Base-by-base conservation (phyloP, 176 grass and related monocot species). In the Oryza officinalis region DNA sequence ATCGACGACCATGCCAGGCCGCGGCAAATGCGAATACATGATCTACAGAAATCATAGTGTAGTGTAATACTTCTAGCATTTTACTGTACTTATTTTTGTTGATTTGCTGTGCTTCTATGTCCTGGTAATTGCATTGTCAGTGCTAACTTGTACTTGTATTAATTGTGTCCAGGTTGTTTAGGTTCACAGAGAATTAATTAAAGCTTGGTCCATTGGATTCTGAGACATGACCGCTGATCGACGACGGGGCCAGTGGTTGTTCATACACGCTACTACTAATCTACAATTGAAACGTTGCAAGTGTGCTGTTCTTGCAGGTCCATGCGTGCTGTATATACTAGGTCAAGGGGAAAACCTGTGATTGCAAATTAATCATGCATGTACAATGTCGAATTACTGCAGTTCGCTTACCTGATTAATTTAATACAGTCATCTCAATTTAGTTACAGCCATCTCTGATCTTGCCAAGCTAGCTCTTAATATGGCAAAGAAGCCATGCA, bases 21-120 rank as follows among this genome's bases (percentile, higher is more conserved):
- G 43, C 80, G 66, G 57, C 85, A 80, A 22, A 86, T 74, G 43
- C 44, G 57, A 8, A 54, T 72, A 27, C 60, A 86, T 45, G 45
- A 65, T 93, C 94, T 92, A 30, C 77, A 73, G 18, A 95, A 92
- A 87, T 91, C 79, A 86, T 79, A n/a, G n/a, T 50, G 4, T 8
- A 8, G 3, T 49, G 6, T 1, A 8, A 8, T 60, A 3, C 3
- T 61, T 22, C 30, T 8, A 59, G 49, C 18, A 31, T 76, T 40
- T 59, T 10, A 10, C 15, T 44, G 17, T 5, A 41, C 20, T 41
- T 40, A 37, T 26, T 27, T 23, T 10, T 1, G 41, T 13, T 35
- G 61, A 82, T 37, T 2, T 71, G 11, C 10, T 57, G 4, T 35
- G 2, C 37, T 13, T 5, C 27, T 67, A 20, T 25, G 32, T 65